Evolutionary conservation across 495 filamentous ascomycete species (phyloP).

Genomic region (Podospora appendiculata): DNA sequence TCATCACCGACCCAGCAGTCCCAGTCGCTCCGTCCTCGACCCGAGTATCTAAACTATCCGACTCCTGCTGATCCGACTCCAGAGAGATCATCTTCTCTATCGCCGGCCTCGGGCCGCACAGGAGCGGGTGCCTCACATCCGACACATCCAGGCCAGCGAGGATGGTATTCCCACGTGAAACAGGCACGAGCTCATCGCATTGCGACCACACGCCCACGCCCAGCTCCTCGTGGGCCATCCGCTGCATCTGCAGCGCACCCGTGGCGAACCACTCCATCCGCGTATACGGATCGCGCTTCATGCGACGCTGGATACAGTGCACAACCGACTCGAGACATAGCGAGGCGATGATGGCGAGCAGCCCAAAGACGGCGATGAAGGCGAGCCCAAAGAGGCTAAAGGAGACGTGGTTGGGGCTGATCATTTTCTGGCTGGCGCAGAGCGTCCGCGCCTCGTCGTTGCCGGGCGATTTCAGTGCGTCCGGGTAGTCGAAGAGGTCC

Average conservation of each 20-base stretch:
- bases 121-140: not conserved
- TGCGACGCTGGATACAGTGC: not conserved
- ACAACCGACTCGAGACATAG: slow-evolving; percentile 6
- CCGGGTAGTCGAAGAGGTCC: not conserved
- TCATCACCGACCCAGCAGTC: too few relatives aligned
- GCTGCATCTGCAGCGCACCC: slow-evolving; percentile 12
- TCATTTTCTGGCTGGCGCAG: slow-evolving; percentile 7
- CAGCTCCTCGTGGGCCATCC: slow-evolving; percentile 7
- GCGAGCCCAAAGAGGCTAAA: slow-evolving; percentile 12
- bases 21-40: too few relatives aligned
- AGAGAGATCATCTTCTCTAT: not conserved
- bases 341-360: slow-evolving; percentile 7
- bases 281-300: not conserved
- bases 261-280: slow-evolving; percentile 12
- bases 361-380: slow-evolving; percentile 5
- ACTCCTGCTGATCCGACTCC: too few relatives aligned
- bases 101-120: not conserved
- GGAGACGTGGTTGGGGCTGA: slow-evolving; percentile 5
- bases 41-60: too few relatives aligned
- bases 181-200: not conserved
- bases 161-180: not conserved
- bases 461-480: not conserved
- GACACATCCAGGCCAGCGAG: not conserved
- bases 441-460: not conserved
- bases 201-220: slow-evolving; percentile 3